Percentiles rank a stretch among this genome's conserved stretches.
Evolutionary conservation across 306 rosid genomes (phyloP).

Genomic region (Fragaria ananassa): DNA sequence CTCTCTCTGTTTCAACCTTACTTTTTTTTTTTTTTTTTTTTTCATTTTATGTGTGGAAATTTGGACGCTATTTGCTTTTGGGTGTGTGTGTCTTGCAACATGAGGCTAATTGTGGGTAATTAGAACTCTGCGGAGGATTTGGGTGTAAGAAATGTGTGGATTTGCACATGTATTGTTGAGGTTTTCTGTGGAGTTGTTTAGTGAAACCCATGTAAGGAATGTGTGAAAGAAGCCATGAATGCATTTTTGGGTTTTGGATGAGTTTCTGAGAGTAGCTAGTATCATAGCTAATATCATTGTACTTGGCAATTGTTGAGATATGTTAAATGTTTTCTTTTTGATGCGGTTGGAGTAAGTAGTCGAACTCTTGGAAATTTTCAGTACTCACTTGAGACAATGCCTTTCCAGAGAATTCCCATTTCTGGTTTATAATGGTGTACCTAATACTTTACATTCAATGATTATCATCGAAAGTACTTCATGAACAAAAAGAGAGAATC

Average conservation of each 20-base stretch:
- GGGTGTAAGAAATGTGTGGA: slow-evolving; percentile 16
- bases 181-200: not conserved
- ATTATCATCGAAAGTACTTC: not conserved
- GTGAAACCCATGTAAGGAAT: not conserved
- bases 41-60: not conserved
- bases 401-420: not conserved
- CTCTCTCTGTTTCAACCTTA: not conserved
- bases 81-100: not conserved
- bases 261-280: not conserved
- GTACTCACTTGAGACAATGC: not conserved
- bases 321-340: not conserved
- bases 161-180: not conserved
- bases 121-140: slow-evolving; percentile 17
- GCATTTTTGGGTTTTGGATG: not conserved
- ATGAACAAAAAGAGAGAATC: not conserved
- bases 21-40: not conserved
- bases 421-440: not conserved
- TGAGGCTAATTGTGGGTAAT: not conserved
- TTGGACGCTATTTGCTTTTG: not conserved
- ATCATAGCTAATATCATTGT: not conserved
- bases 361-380: not conserved
- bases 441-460: not conserved
- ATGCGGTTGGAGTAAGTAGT: not conserved
- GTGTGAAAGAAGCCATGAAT: not conserved
- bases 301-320: not conserved